Evolutionary conservation across 139 green algal species (phyloP).

Genomic region (Chlamydomonas sp.): DNA sequence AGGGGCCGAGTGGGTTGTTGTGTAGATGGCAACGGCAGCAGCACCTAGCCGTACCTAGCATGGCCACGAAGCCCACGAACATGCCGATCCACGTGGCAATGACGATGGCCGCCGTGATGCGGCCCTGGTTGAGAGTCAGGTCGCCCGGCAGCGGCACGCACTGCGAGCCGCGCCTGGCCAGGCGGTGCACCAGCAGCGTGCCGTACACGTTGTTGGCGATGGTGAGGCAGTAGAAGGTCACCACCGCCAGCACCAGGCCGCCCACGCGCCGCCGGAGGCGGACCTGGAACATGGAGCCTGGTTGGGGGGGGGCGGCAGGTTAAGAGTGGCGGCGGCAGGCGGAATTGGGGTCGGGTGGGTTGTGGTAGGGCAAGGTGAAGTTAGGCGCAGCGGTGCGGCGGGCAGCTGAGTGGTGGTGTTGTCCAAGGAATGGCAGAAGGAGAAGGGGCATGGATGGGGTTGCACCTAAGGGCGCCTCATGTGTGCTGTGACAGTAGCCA

Average conservation of each 20-base stretch:
- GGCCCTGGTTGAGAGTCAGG: background rate
- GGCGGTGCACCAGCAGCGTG: background rate
- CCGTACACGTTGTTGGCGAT: slow-evolving; percentile 12
- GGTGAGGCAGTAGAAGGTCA: background rate
- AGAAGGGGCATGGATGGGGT: too few species aligned
- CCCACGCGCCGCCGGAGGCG: background rate
- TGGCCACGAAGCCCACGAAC: background rate
- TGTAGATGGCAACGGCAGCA: too few species aligned
- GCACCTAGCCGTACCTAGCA: background rate
- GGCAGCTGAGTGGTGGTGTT: too few species aligned
- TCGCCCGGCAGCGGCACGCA: background rate
- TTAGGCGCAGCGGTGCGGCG: too few species aligned
- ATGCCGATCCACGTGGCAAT: background rate
- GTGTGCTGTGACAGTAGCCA: too few species aligned
- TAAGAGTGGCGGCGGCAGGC: too few species aligned
- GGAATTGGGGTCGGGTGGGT: too few species aligned
- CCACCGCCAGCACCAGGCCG: background rate
- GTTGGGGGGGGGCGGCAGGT: too few species aligned
- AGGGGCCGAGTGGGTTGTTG: too few species aligned
- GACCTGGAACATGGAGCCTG: slow-evolving; percentile 7
- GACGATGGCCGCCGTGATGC: background rate
- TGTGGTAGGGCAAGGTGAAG: too few species aligned
- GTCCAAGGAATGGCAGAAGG: too few species aligned
- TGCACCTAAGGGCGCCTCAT: too few species aligned
- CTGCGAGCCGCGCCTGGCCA: background rate